Conservation (phyloP, 495 filamentous ascomycete species). For the Penicillium riverlandense region DNA sequence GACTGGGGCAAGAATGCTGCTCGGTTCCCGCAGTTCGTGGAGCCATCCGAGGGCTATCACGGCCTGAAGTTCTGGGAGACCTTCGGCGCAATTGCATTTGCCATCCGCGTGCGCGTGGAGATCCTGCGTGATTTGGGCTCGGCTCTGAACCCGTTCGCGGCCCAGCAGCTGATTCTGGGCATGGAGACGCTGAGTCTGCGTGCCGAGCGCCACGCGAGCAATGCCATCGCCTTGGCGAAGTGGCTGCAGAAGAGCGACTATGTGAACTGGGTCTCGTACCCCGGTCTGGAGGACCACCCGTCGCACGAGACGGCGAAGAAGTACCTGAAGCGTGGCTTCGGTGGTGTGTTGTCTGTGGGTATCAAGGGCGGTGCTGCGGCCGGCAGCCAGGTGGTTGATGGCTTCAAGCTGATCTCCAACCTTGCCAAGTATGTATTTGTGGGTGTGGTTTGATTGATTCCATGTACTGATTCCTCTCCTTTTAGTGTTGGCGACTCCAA, state of each 20-base stretch:
- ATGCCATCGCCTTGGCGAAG: conserved; percentile 71
- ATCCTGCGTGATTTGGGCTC: conserved; percentile 84
- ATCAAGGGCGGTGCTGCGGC: conserved; percentile 81
- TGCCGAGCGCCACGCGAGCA: conserved; percentile 80
- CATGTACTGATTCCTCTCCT: conserved; percentile 2
- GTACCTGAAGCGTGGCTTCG: conserved; percentile 82
- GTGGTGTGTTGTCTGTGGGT: conserved; percentile 88
- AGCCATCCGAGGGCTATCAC: conserved; percentile 91
- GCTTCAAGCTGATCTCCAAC: conserved; percentile 91
- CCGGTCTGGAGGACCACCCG: conserved; percentile 74
- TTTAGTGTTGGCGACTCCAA: conserved; percentile 60
- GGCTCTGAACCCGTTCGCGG: conserved; percentile 83
- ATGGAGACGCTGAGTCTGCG: conserved; percentile 86
- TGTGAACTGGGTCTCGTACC: conserved; percentile 93
- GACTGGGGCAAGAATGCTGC: conserved; percentile 87
- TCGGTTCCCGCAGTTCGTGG: conserved; percentile 89
- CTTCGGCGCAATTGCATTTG: conserved; percentile 78
- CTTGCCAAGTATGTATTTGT: conserved; percentile 60
- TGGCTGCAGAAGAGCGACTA: conserved; percentile 80
- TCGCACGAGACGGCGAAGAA: conserved; percentile 80
- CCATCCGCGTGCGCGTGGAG: conserved; percentile 77
- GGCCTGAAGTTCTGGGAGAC: conserved; percentile 97
- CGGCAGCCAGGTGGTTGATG: conserved; percentile 83
- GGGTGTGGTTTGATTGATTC: background rate
- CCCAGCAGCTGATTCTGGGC: conserved; percentile 88